Evolutionary conservation across 1,284 basidiomycete species (phyloP), one percentile per base, ranked within the genome.

Genomic region (Afroboletus lepidellus): DNA sequence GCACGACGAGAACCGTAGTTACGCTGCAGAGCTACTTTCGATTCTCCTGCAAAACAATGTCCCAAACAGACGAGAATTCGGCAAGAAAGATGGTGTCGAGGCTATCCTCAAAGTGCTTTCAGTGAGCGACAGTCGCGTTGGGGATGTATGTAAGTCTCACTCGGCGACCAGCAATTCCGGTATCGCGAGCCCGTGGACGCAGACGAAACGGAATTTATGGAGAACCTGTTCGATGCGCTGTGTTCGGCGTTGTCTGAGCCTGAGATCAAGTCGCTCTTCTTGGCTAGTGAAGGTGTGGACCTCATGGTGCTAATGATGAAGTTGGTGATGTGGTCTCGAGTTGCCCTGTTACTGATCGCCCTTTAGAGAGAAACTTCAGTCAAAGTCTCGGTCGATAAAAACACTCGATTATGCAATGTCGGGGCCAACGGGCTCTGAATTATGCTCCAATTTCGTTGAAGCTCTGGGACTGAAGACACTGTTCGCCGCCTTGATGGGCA

Each of bases 281-380:
- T 94, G 9, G 80, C 86, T n/a, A 87, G 85, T 11, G 97, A 99
- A 69, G 97, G 97, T 1, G 84, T 94, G 12, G 97, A 99, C 63
- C 78, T 99, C 23, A 98, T 99, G 94, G 81, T 97, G 20, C 76
- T 98, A 54, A 89, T 98, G 77, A 91, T 98, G 85, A 94, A 90
- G 91, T 94, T 60, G 42, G 84, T 72, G 25, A 24, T 60, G 48
- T 45, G 38, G 38, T 34, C 21, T 38, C 5, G 21, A 12, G 4
- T 25, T 45, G 3, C 42, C 20, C 47, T 24, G 45, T 54, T n/a
- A 34, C 53, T 60, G 33, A 54, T 47, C 56, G 38, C 59, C 51
- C 24, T 49, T 48, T 44, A 95, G 92, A 69, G 90, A 92, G 59
- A 97, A 94, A 68, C 80, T 81, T 59, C 79, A 90, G 52, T 83